Percentiles rank a stretch among this genome's conserved stretches.
Evolutionary conservation across 2,329 filamentous ascomycete genomes (phyloP).

Genomic region (Talaromyces sp.): DNA sequence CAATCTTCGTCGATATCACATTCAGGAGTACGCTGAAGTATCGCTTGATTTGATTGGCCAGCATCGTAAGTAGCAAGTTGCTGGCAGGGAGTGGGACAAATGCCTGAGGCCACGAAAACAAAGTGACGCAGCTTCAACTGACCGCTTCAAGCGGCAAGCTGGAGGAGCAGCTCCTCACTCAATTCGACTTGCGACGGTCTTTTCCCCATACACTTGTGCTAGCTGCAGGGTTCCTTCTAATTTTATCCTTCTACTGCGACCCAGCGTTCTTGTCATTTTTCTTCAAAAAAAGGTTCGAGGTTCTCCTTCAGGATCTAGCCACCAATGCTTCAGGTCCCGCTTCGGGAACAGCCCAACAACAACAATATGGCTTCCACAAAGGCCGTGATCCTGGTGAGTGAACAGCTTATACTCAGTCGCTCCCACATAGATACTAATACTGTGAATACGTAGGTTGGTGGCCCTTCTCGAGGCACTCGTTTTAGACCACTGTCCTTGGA

Average conservation of each 20-base stretch:
- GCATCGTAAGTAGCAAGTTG: background rate
- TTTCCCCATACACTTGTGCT: background rate
- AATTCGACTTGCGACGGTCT: background rate
- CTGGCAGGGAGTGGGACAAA: no score
- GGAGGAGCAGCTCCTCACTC: background rate
- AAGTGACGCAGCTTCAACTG: slow-evolving; percentile 7
- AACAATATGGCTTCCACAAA: slow-evolving; percentile 64
- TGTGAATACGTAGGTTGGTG: slow-evolving; percentile 65
- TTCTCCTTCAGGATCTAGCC: background rate
- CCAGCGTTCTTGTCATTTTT: no score
- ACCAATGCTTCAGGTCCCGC: slow-evolving; percentile 43
- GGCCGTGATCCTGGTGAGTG: slow-evolving; percentile 81
- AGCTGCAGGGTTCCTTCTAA: background rate
- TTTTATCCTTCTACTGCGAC: background rate
- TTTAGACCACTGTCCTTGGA: slow-evolving; percentile 94
- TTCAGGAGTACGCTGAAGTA: background rate
- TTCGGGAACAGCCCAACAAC: slow-evolving; percentile 32
- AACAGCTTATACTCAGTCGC: background rate
- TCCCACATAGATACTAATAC: background rate
- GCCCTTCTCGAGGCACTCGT: slow-evolving; percentile 88
- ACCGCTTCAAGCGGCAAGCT: background rate
- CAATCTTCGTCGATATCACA: no score
- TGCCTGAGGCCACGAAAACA: background rate
- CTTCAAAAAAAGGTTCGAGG: background rate
- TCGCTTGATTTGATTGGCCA: background rate